Evolutionary conservation across 139 green algal genomes (phyloP).

Genomic region (Volvox reticuliferus): DNA sequence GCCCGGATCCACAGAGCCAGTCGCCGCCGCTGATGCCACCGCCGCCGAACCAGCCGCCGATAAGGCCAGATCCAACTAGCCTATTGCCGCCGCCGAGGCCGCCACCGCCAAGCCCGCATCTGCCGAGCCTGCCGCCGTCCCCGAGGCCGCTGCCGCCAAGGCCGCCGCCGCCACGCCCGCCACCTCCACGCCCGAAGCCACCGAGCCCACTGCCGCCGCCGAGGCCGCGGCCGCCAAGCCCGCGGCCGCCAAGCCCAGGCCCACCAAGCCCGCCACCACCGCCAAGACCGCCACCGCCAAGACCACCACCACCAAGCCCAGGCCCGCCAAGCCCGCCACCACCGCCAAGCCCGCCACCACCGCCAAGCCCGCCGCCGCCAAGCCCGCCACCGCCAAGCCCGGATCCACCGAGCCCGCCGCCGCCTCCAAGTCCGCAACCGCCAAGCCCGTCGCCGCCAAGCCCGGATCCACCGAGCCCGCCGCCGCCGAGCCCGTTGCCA

Average conservation of each 20-base stretch:
- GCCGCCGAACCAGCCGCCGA: neutral
- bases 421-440: neutral
- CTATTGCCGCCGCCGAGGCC: neutral
- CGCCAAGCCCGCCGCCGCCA: too few relatives aligned
- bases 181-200: neutral
- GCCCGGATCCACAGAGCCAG: neutral
- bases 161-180: neutral
- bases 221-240: too few relatives aligned
- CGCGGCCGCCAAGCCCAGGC: neutral
- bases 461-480: neutral
- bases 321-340: too few relatives aligned
- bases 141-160: neutral
- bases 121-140: neutral
- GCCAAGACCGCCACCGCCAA: neutral
- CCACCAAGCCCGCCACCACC: neutral
- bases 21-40: neutral
- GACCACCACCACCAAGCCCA: too few relatives aligned
- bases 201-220: neutral
- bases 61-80: too few relatives aligned
- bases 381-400: neutral
- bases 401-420: neutral
- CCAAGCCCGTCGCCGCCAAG: neutral
- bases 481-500: neutral
- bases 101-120: neutral
- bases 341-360: too few relatives aligned